phyloP scores from a whole-genome alignment of 768 basidiomycete species.

The Leccinum rimulosum region DNA sequence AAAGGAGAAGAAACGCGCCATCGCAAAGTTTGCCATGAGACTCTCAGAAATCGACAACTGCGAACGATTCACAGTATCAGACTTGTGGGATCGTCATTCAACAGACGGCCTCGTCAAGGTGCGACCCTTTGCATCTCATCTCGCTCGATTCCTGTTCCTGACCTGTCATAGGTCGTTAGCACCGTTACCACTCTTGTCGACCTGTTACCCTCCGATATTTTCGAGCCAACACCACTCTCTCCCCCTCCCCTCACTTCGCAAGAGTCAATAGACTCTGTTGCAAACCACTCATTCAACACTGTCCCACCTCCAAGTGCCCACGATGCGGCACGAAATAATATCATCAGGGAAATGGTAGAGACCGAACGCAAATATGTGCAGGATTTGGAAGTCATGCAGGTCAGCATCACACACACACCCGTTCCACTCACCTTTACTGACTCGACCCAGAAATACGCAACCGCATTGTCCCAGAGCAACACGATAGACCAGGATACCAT shows the following conservation, averaged over 20 bases:
- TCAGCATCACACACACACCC: conserved; percentile 38
- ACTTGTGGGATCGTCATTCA: conserved; percentile 86
- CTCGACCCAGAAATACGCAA: conserved; percentile 76
- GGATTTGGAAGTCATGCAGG: conserved; percentile 96
- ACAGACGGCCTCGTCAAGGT: conserved; percentile 97
- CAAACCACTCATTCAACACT: conserved; percentile 39
- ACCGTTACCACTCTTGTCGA: conserved; percentile 85
- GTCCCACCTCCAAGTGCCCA: conserved; percentile 51
- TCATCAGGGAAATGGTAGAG: conserved; percentile 86
- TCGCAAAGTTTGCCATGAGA: conserved; percentile 89
- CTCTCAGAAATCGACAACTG: conserved; percentile 68
- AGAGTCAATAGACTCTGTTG: conserved; percentile 58
- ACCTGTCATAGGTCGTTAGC: conserved; percentile 67
- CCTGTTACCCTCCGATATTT: conserved; percentile 65
- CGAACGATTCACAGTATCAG: conserved; percentile 87
- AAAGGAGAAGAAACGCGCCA: conserved; percentile 85
- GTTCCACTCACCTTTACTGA: conserved; percentile 11
- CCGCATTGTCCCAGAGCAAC: conserved; percentile 75
- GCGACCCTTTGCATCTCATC: conserved; percentile 19
- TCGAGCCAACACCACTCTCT: conserved; percentile 61
- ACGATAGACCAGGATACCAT: conserved; percentile 93
- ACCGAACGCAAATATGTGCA: conserved; percentile 97
- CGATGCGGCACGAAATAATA: conserved; percentile 70
- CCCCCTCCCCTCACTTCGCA: conserved; percentile 53
- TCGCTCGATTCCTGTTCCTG: neutral